These are phyloP conservation scores for Sporothrix humicola DNA, from an alignment of 2,329 filamentous ascomycete genomes.

Conservation along the genomic window DNA sequence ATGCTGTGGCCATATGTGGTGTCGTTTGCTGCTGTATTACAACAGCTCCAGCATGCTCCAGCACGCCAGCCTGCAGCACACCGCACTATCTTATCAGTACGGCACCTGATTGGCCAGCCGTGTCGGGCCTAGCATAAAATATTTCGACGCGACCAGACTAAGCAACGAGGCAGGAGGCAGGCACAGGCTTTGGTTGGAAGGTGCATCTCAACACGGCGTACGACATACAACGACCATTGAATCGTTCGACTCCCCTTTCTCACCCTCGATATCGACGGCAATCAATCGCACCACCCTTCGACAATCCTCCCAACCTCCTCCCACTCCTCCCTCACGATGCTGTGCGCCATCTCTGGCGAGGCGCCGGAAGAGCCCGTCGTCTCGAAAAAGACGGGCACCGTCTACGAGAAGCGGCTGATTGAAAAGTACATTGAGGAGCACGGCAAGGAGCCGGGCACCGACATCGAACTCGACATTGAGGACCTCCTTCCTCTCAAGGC, in stretches of 20 bases:
- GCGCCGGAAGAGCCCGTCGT: slow-evolving; percentile 92
- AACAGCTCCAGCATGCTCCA: not conserved
- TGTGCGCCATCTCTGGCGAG: slow-evolving; percentile 77
- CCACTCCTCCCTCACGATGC: slow-evolving; percentile 38
- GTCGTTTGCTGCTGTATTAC: not conserved
- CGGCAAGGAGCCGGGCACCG: slow-evolving; percentile 85
- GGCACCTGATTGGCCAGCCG: slow-evolving; percentile 34
- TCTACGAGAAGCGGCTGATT: slow-evolving; percentile 94
- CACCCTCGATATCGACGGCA: not conserved
- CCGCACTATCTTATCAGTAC: slow-evolving; percentile 35
- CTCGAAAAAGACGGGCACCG: slow-evolving; percentile 85
- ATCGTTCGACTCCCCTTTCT: not conserved
- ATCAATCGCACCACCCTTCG: not conserved
- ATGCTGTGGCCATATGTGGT: too few species aligned
- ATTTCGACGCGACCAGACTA: slow-evolving; percentile 32
- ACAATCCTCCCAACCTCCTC: not conserved
- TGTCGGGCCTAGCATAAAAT: slow-evolving; percentile 32
- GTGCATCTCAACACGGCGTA: too few species aligned
- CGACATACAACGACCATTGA: slow-evolving; percentile 5
- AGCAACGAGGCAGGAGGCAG: not conserved
- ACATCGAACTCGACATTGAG: slow-evolving; percentile 79
- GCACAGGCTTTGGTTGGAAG: not conserved
- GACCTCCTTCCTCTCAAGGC: slow-evolving; percentile 90
- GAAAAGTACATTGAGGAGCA: slow-evolving; percentile 94
- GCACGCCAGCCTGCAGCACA: not conserved